Evolutionary conservation across 352 stramenopile species (phyloP).

Genomic region (Globisporangium abappressorium): DNA sequence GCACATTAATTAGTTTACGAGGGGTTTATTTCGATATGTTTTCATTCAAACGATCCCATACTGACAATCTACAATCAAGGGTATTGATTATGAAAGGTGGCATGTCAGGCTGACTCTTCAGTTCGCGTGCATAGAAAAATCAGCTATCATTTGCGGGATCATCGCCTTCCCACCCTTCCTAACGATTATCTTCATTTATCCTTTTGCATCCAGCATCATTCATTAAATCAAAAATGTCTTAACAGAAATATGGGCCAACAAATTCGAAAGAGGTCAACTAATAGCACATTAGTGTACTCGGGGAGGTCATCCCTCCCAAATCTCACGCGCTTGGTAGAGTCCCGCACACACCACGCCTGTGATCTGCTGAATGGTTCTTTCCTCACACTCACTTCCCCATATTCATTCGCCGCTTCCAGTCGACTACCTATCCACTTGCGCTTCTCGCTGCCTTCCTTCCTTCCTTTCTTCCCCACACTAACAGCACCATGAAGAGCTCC

Average conservation of each 20-base stretch:
- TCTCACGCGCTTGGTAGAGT: not conserved
- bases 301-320: slow-evolving; percentile 9
- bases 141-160: not conserved
- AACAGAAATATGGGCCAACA: not conserved
- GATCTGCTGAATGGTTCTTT: slow-evolving; percentile 6
- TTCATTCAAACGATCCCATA: not conserved
- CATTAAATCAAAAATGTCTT: not conserved
- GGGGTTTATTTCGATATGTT: not conserved
- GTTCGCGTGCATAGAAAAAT: slow-evolving; percentile 4
- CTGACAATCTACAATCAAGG: not conserved
- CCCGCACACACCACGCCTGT: slow-evolving; percentile 2
- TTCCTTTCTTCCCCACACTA: not conserved
- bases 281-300: not conserved
- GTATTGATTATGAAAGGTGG: not conserved
- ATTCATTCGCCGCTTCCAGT: slow-evolving; percentile 21
- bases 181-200: not conserved
- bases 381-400: slow-evolving; percentile 13
- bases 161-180: not conserved
- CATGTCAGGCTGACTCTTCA: slow-evolving; percentile 5
- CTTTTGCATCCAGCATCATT: not conserved
- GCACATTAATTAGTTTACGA: not conserved
- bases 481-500: slow-evolving; percentile 36
- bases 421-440: slow-evolving; percentile 13
- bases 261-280: not conserved
- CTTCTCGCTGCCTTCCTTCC: no score